These are phyloP conservation scores for Coprinopsis strossmayeri DNA, from an alignment of 768 basidiomycete species.

Conservation along the genomic window DNA sequence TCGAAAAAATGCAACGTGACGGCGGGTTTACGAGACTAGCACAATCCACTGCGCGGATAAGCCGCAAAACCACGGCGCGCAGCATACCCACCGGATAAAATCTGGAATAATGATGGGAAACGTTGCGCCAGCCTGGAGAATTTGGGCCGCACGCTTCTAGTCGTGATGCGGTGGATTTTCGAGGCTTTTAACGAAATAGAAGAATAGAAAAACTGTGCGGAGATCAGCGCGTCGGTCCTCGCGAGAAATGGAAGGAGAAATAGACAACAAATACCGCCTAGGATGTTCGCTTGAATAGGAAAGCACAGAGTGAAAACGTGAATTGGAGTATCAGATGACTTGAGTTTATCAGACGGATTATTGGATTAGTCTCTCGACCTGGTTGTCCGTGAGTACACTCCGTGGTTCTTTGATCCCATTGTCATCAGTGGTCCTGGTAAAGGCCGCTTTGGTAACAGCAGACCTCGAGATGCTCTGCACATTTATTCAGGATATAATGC, in stretches of 20 bases:
- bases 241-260: conserved; percentile 4
- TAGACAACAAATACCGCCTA: neutral
- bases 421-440: neutral
- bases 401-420: neutral
- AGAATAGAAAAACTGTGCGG: neutral
- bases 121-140: neutral
- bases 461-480: neutral
- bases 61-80: neutral
- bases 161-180: neutral
- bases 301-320: neutral
- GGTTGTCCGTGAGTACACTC: neutral
- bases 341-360: conserved; percentile 1
- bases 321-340: neutral
- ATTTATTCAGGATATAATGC: neutral
- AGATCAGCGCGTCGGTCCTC: neutral
- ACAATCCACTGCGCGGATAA: neutral
- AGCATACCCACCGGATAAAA: neutral
- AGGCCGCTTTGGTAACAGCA: neutral
- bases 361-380: neutral
- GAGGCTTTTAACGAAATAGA: neutral
- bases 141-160: neutral
- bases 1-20: neutral
- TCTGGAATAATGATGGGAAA: conserved; percentile 1
- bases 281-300: neutral
- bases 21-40: too few relatives aligned